Base-by-base conservation (phyloP, 2,329 filamentous ascomycete species). In the Cercospora janseana region DNA sequence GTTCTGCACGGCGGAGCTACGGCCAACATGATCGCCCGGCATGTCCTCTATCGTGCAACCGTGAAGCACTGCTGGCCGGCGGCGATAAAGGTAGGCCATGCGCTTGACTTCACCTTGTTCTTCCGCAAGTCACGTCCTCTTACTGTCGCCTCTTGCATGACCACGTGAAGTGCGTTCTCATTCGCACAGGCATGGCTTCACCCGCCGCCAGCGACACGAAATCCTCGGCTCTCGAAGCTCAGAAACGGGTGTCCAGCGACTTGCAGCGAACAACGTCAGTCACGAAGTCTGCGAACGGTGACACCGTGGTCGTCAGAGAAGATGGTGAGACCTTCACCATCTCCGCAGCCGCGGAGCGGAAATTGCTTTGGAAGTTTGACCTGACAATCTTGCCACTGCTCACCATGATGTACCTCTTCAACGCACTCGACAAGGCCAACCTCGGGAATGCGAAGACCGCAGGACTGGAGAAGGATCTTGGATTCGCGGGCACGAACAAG, bases 361-460 rank as follows among this genome's bases (percentile, higher is more conserved):
- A 66, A 18, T 67, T 83, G 10, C 76, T 78, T 45, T 74, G 75
- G 63, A 80, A 80, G 55, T 78, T 83, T 56, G 76, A 79, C 56
- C 48, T 77, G 4, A 67, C 71, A 42, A 74, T 83, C 38, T 65
- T 83, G n/a, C 80, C 80, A 1, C 71, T 81, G 20, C 65, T 83
- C 8, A 77, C 79, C 1, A 55, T 81, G 15, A 82, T 83, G 79
- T 83, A 82, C 51, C 70, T 82, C 6, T 81, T 79, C 66, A 77
- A 77, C 64, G 70, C 72, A 4, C 67, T 76, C 3, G 75, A 78
- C 58, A 77, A 77, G 49, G 69, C 69, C 3, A 68, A 69, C 48
- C 54, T 69, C 15, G 65, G 71, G 5, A 75, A 74, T 52, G 72
- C 72, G 37, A 73, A 61, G 55, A 75, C 73, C 0, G 70, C 70